Percentiles rank a stretch among this genome's conserved stretches.
phyloP scores from a whole-genome alignment of 306 rosid genomes.

The Cicer pinnatifidum region DNA sequence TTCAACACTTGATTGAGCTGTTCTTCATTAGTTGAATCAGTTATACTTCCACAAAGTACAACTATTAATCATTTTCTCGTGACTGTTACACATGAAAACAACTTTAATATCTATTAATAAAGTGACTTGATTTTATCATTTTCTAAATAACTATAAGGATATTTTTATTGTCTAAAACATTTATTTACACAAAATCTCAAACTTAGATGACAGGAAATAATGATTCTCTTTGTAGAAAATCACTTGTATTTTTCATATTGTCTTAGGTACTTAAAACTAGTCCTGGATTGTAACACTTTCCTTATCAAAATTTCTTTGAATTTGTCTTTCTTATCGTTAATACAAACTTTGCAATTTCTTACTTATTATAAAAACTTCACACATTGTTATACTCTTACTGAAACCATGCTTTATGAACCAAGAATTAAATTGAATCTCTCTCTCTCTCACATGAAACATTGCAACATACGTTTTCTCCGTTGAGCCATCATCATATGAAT shows the following conservation, averaged over 20 bases:
- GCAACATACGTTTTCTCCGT: conserved; percentile 44
- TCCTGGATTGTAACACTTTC: conserved; percentile 36
- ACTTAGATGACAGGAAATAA: neutral
- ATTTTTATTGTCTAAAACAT: neutral
- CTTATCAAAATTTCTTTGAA: too few species aligned
- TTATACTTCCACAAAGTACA: neutral
- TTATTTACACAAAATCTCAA: neutral
- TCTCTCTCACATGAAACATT: conserved; percentile 38
- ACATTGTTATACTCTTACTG: too few species aligned
- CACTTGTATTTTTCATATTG: neutral
- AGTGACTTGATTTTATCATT: neutral
- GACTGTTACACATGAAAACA: neutral
- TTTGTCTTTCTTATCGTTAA: conserved; percentile 6
- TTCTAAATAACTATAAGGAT: neutral
- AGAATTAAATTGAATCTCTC: neutral
- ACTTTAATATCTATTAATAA: neutral
- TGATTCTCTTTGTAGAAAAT: conserved; percentile 22
- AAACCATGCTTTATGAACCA: neutral
- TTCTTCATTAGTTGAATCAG: too few species aligned
- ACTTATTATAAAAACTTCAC: too few species aligned
- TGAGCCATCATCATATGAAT: conserved; percentile 26
- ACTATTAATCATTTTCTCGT: neutral
- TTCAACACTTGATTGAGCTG: neutral
- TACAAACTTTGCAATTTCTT: conserved; percentile 20
- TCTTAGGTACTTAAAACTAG: conserved; percentile 36